Percentiles rank a stretch among this genome's conserved stretches.
These are phyloP conservation scores for Colletotrichum sp. DNA, from an alignment of 2,329 filamentous ascomycete species.

Conservation along the genomic window DNA sequence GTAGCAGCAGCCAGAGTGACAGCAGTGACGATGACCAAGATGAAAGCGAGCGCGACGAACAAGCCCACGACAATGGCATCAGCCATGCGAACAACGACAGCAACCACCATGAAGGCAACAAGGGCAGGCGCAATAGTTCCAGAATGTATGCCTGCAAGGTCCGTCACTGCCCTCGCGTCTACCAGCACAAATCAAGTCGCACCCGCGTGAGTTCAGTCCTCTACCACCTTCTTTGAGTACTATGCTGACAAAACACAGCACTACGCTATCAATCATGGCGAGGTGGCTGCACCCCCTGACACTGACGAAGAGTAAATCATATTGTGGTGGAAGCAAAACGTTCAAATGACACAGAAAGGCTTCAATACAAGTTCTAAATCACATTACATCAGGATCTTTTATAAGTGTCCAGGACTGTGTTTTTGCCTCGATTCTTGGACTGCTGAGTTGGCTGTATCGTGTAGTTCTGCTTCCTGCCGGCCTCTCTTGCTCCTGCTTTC, in stretches of 20 bases:
- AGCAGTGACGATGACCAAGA: neutral
- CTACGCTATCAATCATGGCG: neutral
- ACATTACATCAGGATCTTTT: neutral
- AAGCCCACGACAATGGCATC: neutral
- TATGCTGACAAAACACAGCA: neutral
- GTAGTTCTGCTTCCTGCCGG: neutral
- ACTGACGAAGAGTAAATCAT: neutral
- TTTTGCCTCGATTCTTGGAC: neutral
- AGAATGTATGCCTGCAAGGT: neutral
- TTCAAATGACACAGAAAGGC: neutral
- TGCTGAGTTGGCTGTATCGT: neutral
- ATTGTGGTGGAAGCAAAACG: neutral
- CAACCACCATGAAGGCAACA: neutral
- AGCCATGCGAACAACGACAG: neutral
- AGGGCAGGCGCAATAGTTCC: neutral
- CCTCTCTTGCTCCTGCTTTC: neutral
- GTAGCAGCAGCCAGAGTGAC: no score
- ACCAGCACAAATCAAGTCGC: neutral
- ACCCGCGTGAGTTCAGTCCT: neutral
- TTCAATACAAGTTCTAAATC: neutral
- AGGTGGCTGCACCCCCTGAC: neutral
- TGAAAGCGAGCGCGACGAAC: neutral
- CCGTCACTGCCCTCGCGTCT: neutral
- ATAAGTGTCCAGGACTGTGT: neutral
- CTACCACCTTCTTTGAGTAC: neutral